Percentiles rank a stretch among this genome's conserved stretches.
phyloP scores from a whole-genome alignment of 768 basidiomycete genomes.

The Pholiota microspora region DNA sequence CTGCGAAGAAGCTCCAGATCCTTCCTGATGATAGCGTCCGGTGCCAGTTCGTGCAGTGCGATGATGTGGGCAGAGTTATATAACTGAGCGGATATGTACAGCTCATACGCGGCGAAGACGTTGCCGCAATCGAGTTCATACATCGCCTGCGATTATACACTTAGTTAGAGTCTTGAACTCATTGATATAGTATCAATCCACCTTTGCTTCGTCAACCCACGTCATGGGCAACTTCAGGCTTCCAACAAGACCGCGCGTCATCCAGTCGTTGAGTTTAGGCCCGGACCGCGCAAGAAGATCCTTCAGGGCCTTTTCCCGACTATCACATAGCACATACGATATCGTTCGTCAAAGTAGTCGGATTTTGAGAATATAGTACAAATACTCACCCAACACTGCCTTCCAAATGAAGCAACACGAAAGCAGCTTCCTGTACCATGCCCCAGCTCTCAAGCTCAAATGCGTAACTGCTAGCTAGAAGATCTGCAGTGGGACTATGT shows the following conservation, averaged over 20 bases:
- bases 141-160: constrained; percentile 52
- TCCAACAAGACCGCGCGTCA: constrained; percentile 65
- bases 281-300: constrained; percentile 76
- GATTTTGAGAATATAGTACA: constrained; percentile 31
- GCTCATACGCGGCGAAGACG: constrained; percentile 72
- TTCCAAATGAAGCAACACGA: constrained; percentile 89
- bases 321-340: constrained; percentile 28
- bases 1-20: constrained; percentile 61
- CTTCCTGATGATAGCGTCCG: constrained; percentile 77
- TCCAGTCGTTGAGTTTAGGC: constrained; percentile 67
- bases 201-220: constrained; percentile 94
- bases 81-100: constrained; percentile 68
- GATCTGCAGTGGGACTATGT: constrained; percentile 81
- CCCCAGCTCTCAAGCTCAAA: constrained; percentile 80
- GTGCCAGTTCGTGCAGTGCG: constrained; percentile 82
- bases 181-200: constrained; percentile 25
- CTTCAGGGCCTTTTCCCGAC: constrained; percentile 80
- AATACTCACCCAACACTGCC: constrained; percentile 67
- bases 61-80: constrained; percentile 79
- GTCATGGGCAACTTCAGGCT: constrained; percentile 77
- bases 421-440: constrained; percentile 81
- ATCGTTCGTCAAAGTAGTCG: constrained; percentile 1
- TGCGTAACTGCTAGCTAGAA: constrained; percentile 82
- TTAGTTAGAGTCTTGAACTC: neutral
- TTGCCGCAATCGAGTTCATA: constrained; percentile 59